These are phyloP conservation scores for Bullera alba DNA, from an alignment of 768 basidiomycete species.

Conservation along the genomic window DNA sequence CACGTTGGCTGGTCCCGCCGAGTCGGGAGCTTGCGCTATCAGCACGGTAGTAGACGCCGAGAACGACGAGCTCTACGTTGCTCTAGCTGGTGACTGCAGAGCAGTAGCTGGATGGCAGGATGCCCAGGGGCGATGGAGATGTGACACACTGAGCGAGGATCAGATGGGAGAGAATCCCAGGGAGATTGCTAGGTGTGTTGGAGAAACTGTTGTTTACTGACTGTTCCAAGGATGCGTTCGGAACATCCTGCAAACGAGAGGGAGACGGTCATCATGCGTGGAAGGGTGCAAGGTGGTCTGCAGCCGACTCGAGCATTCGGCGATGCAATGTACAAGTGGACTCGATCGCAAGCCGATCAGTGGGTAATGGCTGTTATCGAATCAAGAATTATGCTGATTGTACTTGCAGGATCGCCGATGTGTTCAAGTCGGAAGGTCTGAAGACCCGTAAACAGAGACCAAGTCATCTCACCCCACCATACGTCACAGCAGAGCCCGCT, in stretches of 20 bases:
- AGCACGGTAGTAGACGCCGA: slow-evolving; percentile 81
- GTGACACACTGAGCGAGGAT: slow-evolving; percentile 90
- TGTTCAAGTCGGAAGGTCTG: slow-evolving; percentile 13
- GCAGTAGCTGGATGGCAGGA: slow-evolving; percentile 94
- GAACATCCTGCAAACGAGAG: slow-evolving; percentile 40
- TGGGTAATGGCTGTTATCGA: slow-evolving; percentile 14
- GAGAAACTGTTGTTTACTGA: neutral
- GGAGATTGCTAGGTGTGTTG: slow-evolving; percentile 67
- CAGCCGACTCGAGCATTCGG: slow-evolving; percentile 45
- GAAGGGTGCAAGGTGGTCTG: slow-evolving; percentile 40
- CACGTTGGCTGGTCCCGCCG: slow-evolving; percentile 57
- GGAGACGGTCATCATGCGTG: slow-evolving; percentile 36
- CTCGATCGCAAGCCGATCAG: slow-evolving; percentile 23
- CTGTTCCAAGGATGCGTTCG: slow-evolving; percentile 24
- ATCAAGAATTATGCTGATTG: neutral
- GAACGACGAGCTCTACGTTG: slow-evolving; percentile 75
- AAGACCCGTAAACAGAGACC: slow-evolving; percentile 19
- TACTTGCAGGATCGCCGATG: slow-evolving; percentile 13
- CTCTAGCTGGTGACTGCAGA: slow-evolving; percentile 85
- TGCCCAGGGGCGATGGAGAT: slow-evolving; percentile 71
- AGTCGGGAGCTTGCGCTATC: slow-evolving; percentile 86
- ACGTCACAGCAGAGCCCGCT: slow-evolving; percentile 42
- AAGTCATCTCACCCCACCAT: slow-evolving; percentile 34
- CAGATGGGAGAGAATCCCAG: slow-evolving; percentile 87
- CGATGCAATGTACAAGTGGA: slow-evolving; percentile 46